Base-by-base conservation (phyloP, 169 alveolate genomes). In the Sarcocystis neurona region DNA sequence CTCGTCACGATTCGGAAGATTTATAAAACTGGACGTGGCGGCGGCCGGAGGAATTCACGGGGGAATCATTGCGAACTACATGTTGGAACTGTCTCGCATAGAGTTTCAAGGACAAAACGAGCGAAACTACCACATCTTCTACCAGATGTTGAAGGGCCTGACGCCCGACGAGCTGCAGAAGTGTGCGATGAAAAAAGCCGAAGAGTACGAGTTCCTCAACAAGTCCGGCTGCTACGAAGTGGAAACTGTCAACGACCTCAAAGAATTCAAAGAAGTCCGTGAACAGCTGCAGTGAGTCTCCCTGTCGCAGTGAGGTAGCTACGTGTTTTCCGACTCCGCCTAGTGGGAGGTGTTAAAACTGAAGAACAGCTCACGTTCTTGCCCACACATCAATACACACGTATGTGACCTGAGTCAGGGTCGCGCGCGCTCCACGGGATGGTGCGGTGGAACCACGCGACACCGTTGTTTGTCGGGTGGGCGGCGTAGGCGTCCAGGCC, bases 1-100 rank as follows among this genome's bases (percentile, higher is more conserved):
- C 90, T 96, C 99, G 34, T 96, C 99, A 68, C 94, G 99, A 68
- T 98, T 99, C 94, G 99, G 99, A 20, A 98, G 99, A 90, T 99
- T 98, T 94, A 98, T 98, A 92, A 98, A 97, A 85, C 94, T 98
- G 92, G 93, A 89, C 92, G 97, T 96, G 87, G 79, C 92, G 74
- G 82, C 92, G 80, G 41, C 93, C 72, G 98, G 98, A 43, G 98
- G 98, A 50, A 96, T 97, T 46, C 95, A 95, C 43, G 94, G 95
- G 53, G 98, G 98, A 41, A 91, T 95, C 47, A 99, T 99, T 32
- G 94, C 94, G 43, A 97, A 97, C 82, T 98, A 97, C 94, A 94
- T 98, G 80, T 93, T 99, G 74, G 99, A 99, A 92, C 98, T 98
- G 93, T 96, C 99, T 30, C 96, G 99, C 90, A 98, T 99, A 20